phyloP scores from a whole-genome alignment of 2,329 filamentous ascomycete genomes.

The Raffaelea ambrosiae region DNA sequence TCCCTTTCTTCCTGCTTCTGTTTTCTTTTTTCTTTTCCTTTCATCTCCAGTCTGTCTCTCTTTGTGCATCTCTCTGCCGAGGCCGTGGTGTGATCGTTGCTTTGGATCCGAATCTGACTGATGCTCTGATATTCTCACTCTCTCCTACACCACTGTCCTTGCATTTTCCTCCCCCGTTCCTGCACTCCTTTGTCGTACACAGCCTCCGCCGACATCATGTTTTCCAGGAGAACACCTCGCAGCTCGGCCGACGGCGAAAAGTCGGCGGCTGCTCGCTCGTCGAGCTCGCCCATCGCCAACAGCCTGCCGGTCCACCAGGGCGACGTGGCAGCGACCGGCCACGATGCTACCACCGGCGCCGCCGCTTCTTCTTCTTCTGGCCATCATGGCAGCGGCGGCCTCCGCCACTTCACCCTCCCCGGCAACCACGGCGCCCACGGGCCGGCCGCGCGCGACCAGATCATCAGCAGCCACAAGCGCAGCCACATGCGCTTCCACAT shows the following conservation, averaged over 20 bases:
- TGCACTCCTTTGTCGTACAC: neutral
- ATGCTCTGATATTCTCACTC: no score
- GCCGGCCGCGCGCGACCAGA: neutral
- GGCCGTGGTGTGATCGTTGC: no score
- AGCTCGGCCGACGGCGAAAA: constrained; percentile 4
- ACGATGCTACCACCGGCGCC: no score
- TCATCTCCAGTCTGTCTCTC: neutral
- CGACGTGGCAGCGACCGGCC: no score
- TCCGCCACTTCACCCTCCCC: neutral
- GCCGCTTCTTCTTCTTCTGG: no score
- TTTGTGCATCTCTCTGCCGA: no score
- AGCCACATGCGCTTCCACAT: constrained; percentile 7
- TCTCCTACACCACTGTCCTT: neutral
- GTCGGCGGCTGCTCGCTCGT: neutral
- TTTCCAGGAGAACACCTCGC: neutral
- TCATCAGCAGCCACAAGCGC: constrained; percentile 1
- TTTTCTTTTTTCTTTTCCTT: neutral
- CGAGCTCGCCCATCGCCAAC: neutral
- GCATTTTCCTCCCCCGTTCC: neutral
- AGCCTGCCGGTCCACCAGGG: constrained; percentile 4
- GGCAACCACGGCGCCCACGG: neutral
- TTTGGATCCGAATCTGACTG: no score
- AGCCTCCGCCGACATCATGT: neutral
- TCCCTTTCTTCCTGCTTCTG: neutral
- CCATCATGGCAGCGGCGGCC: neutral